A percentile compares a stretch with the other conserved stretches of the same genome.
phyloP scores from a whole-genome alignment of 2,329 filamentous ascomycete species.

The Alternaria consortialis region DNA sequence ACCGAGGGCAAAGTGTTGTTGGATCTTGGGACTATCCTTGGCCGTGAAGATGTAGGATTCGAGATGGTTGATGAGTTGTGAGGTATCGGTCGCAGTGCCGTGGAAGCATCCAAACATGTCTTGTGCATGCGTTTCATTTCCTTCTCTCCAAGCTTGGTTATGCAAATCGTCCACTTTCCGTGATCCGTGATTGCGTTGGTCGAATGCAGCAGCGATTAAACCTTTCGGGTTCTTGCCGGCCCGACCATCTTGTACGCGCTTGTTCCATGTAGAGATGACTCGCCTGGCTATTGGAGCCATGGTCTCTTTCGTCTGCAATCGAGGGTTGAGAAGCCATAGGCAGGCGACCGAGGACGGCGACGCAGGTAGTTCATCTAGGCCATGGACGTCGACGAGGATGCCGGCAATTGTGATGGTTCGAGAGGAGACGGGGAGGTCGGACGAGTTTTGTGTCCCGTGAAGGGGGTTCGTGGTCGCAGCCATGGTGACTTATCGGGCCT shows the following conservation, averaged over 20 bases:
- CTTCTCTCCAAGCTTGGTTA: conserved; percentile 81
- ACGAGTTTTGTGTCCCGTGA: conserved; percentile 34
- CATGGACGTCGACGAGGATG: conserved; percentile 81
- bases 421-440: conserved; percentile 64
- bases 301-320: conserved; percentile 72
- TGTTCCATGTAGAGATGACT: conserved; percentile 74
- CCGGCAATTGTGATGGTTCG: conserved; percentile 77
- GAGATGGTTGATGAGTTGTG: conserved; percentile 77
- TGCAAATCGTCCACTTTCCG: conserved; percentile 71
- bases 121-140: conserved; percentile 82
- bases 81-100: conserved; percentile 78
- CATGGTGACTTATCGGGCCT: conserved; percentile 27
- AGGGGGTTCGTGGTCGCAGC: conserved; percentile 49
- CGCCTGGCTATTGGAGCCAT: conserved; percentile 80
- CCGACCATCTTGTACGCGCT: conserved; percentile 46
- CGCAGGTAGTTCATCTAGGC: conserved; percentile 74
- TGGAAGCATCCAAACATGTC: conserved; percentile 88
- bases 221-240: conserved; percentile 56
- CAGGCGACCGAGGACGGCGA: conserved; percentile 69
- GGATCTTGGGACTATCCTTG: conserved; percentile 54
- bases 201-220: conserved; percentile 83
- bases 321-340: conserved; percentile 91
- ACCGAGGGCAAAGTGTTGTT: conserved; percentile 77
- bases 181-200: conserved; percentile 91
- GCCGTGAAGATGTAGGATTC: conserved; percentile 75